phyloP scores from a whole-genome alignment of 2,329 filamentous ascomycete species.

The Gaeumannomyces tritici region DNA sequence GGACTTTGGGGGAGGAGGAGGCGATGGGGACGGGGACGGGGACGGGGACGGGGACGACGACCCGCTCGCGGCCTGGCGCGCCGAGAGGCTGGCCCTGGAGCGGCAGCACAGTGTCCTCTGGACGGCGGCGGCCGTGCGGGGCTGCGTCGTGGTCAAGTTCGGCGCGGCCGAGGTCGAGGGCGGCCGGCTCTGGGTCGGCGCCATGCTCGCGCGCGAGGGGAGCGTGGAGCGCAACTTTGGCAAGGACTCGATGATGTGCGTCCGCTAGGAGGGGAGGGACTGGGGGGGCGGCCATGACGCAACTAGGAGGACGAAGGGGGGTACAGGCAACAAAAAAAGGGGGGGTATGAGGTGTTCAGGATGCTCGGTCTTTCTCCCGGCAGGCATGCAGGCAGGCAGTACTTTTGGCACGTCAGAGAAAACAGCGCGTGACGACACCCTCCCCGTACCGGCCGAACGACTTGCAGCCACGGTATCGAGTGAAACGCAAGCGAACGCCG shows the following conservation, averaged over 20 bases:
- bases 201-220: constrained; percentile 66
- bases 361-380: too few species aligned
- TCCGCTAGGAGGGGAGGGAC: too few species aligned
- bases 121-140: constrained; percentile 71
- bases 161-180: constrained; percentile 74
- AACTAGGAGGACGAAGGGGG: too few species aligned
- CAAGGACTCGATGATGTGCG: constrained; percentile 69
- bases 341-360: too few species aligned
- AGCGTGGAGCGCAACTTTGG: constrained; percentile 66
- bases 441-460: too few species aligned
- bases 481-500: too few species aligned
- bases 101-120: constrained; percentile 56
- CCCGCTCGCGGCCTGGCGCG: constrained; percentile 43
- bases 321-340: too few species aligned
- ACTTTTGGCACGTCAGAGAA: too few species aligned
- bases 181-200: constrained; percentile 68
- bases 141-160: constrained; percentile 88
- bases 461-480: too few species aligned
- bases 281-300: too few species aligned
- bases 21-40: constrained; percentile 28
- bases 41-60: constrained; percentile 16
- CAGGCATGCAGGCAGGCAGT: too few species aligned
- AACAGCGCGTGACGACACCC: too few species aligned
- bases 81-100: constrained; percentile 47
- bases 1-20: constrained; percentile 50